phyloP scores from a whole-genome alignment of 1,284 basidiomycete species.

The Marasmius fiardii region DNA sequence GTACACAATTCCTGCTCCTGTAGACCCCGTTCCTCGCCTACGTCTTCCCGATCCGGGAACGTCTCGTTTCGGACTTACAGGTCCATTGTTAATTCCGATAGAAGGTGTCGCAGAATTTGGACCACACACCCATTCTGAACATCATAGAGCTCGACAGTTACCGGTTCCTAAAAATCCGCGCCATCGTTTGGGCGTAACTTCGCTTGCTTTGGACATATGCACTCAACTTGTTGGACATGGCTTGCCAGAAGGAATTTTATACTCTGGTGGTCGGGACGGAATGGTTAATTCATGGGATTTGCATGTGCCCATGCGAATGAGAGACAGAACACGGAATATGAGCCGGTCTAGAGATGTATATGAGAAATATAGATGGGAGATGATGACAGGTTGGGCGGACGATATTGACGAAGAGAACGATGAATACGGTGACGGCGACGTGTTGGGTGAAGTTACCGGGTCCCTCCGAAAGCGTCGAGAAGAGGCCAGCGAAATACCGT shows the following conservation, averaged over 20 bases:
- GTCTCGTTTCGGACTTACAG: conserved; percentile 58
- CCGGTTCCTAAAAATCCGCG: conserved; percentile 52
- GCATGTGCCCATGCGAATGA: conserved; percentile 54
- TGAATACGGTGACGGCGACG: conserved; percentile 67
- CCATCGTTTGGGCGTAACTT: conserved; percentile 85
- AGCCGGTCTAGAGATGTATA: conserved; percentile 25
- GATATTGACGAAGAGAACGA: conserved; percentile 54
- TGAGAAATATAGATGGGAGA: conserved; percentile 59
- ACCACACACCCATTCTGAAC: conserved; percentile 20
- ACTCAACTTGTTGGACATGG: conserved; percentile 65
- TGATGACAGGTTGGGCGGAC: conserved; percentile 79
- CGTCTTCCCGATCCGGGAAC: conserved; percentile 66
- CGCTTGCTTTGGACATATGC: conserved; percentile 82
- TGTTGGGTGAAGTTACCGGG: conserved; percentile 67
- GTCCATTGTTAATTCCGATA: conserved; percentile 59
- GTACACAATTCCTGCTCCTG: conserved; percentile 80
- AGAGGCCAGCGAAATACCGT: conserved; percentile 40
- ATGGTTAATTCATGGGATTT: conserved; percentile 92
- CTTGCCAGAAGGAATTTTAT: conserved; percentile 86
- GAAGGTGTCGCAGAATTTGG: conserved; percentile 15
- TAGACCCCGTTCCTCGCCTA: conserved; percentile 60
- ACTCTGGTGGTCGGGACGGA: conserved; percentile 92
- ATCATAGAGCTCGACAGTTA: conserved; percentile 10
- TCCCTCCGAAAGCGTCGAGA: conserved; percentile 27
- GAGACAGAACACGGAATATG: conserved; percentile 24